phyloP scores from a whole-genome alignment of 768 basidiomycete genomes.

The Leccinum subgranulosum region DNA sequence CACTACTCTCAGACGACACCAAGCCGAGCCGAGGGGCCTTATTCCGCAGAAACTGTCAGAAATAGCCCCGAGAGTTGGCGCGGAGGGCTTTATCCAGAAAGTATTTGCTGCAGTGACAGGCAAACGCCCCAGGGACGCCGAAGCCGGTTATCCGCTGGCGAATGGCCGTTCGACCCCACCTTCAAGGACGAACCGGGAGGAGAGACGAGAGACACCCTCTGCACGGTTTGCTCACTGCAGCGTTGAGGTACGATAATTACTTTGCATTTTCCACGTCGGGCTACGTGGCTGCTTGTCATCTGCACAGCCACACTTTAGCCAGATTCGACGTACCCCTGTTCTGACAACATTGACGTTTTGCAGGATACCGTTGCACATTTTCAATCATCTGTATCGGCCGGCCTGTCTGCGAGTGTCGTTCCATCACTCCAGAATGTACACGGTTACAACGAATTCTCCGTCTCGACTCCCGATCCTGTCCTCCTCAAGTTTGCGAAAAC shows the following conservation, averaged over 20 bases:
- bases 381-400: constrained; percentile 57
- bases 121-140: constrained; percentile 23
- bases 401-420: constrained; percentile 63
- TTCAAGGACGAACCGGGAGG: constrained; percentile 27
- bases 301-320: constrained; percentile 10
- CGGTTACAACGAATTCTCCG: constrained; percentile 94
- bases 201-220: constrained; percentile 51
- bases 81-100: constrained; percentile 50
- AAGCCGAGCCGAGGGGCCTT: constrained; percentile 39
- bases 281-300: neutral
- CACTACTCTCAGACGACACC: constrained; percentile 72
- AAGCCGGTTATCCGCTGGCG: constrained; percentile 39
- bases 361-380: constrained; percentile 77
- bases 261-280: neutral
- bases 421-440: constrained; percentile 60
- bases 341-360: constrained; percentile 3
- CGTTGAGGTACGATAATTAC: constrained; percentile 49
- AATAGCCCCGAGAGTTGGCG: constrained; percentile 36
- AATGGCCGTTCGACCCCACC: constrained; percentile 14
- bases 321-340: constrained; percentile 5
- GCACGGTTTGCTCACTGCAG: constrained; percentile 65
- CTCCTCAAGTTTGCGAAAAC: constrained; percentile 90
- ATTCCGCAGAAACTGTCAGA: constrained; percentile 38
- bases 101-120: constrained; percentile 34
- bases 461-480: constrained; percentile 75